Base-by-base conservation (phyloP, 176 grass and related monocot genomes). In the Calamus simplicifolius region DNA sequence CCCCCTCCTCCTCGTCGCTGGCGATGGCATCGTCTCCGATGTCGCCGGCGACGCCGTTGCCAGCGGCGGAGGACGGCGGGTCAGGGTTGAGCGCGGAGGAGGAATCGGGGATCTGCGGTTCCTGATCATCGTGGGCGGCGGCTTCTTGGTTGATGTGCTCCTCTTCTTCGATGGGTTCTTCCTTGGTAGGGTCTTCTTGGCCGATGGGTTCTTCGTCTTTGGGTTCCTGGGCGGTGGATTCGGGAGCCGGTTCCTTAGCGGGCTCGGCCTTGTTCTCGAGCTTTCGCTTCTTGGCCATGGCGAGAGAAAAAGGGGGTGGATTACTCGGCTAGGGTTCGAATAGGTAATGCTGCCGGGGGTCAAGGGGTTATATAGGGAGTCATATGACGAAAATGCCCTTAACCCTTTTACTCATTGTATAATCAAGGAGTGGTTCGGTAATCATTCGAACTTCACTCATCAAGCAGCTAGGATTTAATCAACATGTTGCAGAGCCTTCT, bases 231-330 rank as follows among this genome's bases (percentile, higher is more conserved):
- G 16, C n/a, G 53, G 31, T 15, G 10, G 21, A 25, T 71, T 60
- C 49, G 25, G 38, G 23, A n/a, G 4, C 48, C 18, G 14, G 12
- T 4, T 57, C 66, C 29, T 69, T 53, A 5, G 31, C 16, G 29
- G 29, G 28, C 17, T 68, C 65, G 17, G 35, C 38, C 59, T 60
- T 48, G 25, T 49, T 25, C 7, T 66, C 66, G 19, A 97, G 75
- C 92, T 97, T 97, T 73, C 92, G 75, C 75, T 91, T 97, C 68
- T 97, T 97, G 50, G 75, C 87, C 92, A 97, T 97, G 73, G 78
- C 70, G 52, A 62, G 8, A 27, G 56, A 28, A 49, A 18, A 48
- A 27, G 55, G 50, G 8, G 2, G 8, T 12, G 5, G 8, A 12
- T 43, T 43, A 3, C 12, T 43, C 35, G 35, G 35, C 35, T 43